These are phyloP conservation scores for Taiwanofungus camphoratus DNA, from an alignment of 1,284 basidiomycete genomes.

Conservation along the genomic window DNA sequence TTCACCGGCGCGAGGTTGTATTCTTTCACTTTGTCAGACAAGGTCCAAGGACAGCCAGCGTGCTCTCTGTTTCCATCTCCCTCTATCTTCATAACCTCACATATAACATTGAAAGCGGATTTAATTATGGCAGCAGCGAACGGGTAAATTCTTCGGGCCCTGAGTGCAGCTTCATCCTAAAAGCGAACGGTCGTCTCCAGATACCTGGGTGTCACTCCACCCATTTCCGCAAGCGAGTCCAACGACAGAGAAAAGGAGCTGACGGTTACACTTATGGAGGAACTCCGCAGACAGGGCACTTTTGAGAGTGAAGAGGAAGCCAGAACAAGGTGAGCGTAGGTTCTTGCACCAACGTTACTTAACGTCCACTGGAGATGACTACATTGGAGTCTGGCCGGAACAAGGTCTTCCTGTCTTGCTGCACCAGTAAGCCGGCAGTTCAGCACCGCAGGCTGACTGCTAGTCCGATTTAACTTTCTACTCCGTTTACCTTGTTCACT, in stretches of 20 bases:
- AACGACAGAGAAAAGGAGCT: slow-evolving; percentile 72
- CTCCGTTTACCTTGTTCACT: too few species aligned
- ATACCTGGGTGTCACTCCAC: slow-evolving; percentile 81
- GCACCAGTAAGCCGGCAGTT: too few species aligned
- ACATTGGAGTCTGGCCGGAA: too few species aligned
- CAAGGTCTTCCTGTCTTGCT: too few species aligned
- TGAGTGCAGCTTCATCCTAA: too few species aligned
- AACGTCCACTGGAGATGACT: too few species aligned
- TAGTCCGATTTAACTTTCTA: too few species aligned
- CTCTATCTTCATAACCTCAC: neutral
- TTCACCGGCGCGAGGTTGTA: slow-evolving; percentile 8
- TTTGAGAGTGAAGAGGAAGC: slow-evolving; percentile 92
- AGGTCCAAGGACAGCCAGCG: neutral
- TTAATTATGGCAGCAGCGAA: slow-evolving; percentile 12
- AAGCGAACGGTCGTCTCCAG: slow-evolving; percentile 30
- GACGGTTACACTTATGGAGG: slow-evolving; percentile 84
- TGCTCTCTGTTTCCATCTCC: slow-evolving; percentile 2
- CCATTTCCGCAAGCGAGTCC: slow-evolving; percentile 81
- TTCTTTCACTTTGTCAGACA: slow-evolving; percentile 10
- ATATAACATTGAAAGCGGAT: neutral
- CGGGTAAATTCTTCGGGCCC: slow-evolving; percentile 12
- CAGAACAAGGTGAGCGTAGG: slow-evolving; percentile 69
- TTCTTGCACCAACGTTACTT: too few species aligned
- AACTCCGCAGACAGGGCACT: slow-evolving; percentile 80
- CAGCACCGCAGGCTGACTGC: too few species aligned